phyloP scores from a whole-genome alignment of 768 basidiomycete genomes.

The Lepiota brunneoincarnata region DNA sequence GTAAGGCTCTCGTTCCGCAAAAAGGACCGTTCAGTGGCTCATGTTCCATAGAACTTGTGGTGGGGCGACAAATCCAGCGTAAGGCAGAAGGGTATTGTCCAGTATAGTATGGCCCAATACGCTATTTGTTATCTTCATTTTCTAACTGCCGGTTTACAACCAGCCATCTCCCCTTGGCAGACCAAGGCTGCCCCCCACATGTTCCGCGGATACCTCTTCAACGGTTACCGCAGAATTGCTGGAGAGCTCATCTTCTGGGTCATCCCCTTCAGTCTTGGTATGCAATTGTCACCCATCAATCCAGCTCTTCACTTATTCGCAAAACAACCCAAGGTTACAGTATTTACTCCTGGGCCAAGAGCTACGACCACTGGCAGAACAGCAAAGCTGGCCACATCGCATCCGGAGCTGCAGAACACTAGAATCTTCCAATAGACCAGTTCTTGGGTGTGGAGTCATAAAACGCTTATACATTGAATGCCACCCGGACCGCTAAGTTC shows the following conservation, averaged over 20 bases:
- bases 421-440: slow-evolving; percentile 14
- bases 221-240: slow-evolving; percentile 77
- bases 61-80: slow-evolving; percentile 77
- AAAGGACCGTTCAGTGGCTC: slow-evolving; percentile 1
- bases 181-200: slow-evolving; percentile 70
- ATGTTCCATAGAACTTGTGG: slow-evolving; percentile 67
- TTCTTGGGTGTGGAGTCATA: not conserved
- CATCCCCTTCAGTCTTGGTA: slow-evolving; percentile 76
- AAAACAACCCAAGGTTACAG: slow-evolving; percentile 61
- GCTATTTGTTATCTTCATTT: not conserved
- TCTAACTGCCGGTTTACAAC: slow-evolving; percentile 1
- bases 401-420: slow-evolving; percentile 32
- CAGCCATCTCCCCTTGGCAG: slow-evolving; percentile 84
- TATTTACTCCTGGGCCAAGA: slow-evolving; percentile 78
- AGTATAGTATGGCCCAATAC: slow-evolving; percentile 66
- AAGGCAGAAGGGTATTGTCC: slow-evolving; percentile 69
- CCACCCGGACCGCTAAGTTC: not conserved
- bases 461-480: not conserved
- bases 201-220: slow-evolving; percentile 77
- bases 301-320: not conserved
- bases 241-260: slow-evolving; percentile 76
- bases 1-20: slow-evolving; percentile 44
- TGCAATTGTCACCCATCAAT: slow-evolving; percentile 21
- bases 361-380: slow-evolving; percentile 61
- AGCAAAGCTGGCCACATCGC: slow-evolving; percentile 82